These are phyloP conservation scores for Vachellia collinsii DNA, from an alignment of 306 rosid species.

Conservation along the genomic window DNA sequence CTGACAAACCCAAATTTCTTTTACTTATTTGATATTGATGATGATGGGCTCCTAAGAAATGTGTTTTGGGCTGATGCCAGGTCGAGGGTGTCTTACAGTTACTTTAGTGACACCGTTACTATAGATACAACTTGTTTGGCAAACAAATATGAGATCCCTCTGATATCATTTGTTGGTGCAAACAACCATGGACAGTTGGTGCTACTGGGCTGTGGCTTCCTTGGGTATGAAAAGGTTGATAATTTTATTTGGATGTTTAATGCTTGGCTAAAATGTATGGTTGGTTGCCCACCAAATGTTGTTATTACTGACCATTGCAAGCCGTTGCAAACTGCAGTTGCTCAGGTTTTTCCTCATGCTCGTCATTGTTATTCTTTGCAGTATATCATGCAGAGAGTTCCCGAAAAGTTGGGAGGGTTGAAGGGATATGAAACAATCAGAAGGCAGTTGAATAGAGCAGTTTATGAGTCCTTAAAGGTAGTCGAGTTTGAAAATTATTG, in stretches of 20 bases:
- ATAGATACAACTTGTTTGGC: slow-evolving; percentile 75
- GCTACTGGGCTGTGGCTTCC: slow-evolving; percentile 63
- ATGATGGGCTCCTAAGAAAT: slow-evolving; percentile 67
- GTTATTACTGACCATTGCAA: slow-evolving; percentile 71
- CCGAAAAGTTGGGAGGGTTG: slow-evolving; percentile 85
- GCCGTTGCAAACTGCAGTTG: slow-evolving; percentile 63
- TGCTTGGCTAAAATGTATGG: slow-evolving; percentile 79
- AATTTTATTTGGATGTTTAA: slow-evolving; percentile 67
- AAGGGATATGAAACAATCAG: slow-evolving; percentile 65
- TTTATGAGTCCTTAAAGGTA: slow-evolving; percentile 65
- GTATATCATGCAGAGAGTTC: slow-evolving; percentile 64
- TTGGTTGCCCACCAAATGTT: slow-evolving; percentile 55
- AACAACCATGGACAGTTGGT: slow-evolving; percentile 75
- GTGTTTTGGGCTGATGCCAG: slow-evolving; percentile 83
- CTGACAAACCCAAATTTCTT: slow-evolving; percentile 69
- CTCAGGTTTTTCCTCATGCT: slow-evolving; percentile 66
- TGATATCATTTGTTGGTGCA: slow-evolving; percentile 67
- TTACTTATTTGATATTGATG: slow-evolving; percentile 73
- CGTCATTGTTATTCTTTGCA: slow-evolving; percentile 67
- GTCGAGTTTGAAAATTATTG: slow-evolving; percentile 73
- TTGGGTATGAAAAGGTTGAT: slow-evolving; percentile 69
- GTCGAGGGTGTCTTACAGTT: slow-evolving; percentile 63
- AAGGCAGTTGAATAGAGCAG: slow-evolving; percentile 52
- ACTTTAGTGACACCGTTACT: slow-evolving; percentile 63
- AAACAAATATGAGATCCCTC: slow-evolving; percentile 74